phyloP scores from a whole-genome alignment of 1,284 basidiomycete species.

The Malassezia nana region DNA sequence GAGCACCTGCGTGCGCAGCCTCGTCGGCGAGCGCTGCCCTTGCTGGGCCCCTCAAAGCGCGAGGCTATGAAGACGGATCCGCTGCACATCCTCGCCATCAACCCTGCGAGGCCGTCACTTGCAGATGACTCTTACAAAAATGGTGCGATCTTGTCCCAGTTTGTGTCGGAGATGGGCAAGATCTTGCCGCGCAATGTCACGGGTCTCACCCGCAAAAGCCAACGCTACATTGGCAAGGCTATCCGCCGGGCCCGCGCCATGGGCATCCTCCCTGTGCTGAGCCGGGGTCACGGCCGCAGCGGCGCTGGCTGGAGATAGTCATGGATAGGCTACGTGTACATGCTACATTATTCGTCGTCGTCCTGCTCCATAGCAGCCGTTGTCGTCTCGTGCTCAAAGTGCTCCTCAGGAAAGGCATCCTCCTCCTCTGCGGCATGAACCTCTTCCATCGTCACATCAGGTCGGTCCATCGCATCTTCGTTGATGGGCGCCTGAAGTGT shows the following conservation, averaged over 20 bases:
- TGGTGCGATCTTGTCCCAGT: conserved; percentile 59
- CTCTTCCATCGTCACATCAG: not conserved
- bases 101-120: conserved; percentile 43
- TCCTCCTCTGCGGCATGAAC: conserved; percentile 1
- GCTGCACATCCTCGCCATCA: conserved; percentile 49
- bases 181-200: conserved; percentile 64
- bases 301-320: conserved; percentile 12
- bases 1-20: conserved; percentile 19
- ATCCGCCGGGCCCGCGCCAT: conserved; percentile 84
- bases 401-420: conserved; percentile 19
- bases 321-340: not conserved
- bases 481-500: not conserved
- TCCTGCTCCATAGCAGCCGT: conserved; percentile 3
- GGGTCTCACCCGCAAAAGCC: conserved; percentile 67
- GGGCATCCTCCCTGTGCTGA: conserved; percentile 63
- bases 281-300: conserved; percentile 22
- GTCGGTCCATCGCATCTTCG: not conserved
- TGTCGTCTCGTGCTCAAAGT: conserved; percentile 16
- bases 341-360: conserved; percentile 6
- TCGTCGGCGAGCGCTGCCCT: conserved; percentile 16
- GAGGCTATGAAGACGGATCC: conserved; percentile 52
- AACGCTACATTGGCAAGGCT: conserved; percentile 72
- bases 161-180: conserved; percentile 73
- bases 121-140: conserved; percentile 57
- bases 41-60: conserved; percentile 30